These are phyloP conservation scores for Verticillium nubilum DNA, from an alignment of 2,329 filamentous ascomycete genomes.

Conservation along the genomic window DNA sequence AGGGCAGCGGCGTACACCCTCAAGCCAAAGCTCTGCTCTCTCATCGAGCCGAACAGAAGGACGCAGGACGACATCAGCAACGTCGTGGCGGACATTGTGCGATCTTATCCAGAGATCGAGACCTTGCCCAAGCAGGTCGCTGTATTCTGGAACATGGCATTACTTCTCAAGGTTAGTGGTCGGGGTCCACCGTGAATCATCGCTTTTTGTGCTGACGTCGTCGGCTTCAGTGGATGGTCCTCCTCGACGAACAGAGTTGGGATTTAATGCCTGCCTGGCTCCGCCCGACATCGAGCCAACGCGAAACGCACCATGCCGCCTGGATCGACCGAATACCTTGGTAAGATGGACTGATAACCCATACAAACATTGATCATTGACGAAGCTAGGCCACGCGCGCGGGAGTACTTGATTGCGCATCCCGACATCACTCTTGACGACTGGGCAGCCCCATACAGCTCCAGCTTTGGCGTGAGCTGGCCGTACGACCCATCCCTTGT, in stretches of 20 bases:
- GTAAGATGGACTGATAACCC: constrained; percentile 5
- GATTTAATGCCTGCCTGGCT: constrained; percentile 23
- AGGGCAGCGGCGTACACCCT: constrained; percentile 11
- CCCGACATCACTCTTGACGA: constrained; percentile 23
- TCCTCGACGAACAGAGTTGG: constrained; percentile 22
- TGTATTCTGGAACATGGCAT: constrained; percentile 22
- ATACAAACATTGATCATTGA: background rate
- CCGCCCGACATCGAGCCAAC: constrained; percentile 18
- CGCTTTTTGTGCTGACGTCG: background rate
- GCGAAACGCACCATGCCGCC: constrained; percentile 19
- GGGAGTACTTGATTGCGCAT: constrained; percentile 22
- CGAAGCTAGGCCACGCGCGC: constrained; percentile 17
- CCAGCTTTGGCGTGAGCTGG: constrained; percentile 24
- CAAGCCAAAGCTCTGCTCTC: constrained; percentile 17
- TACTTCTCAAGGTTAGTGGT: constrained; percentile 20
- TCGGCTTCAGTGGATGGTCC: constrained; percentile 20
- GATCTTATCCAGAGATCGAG: constrained; percentile 23
- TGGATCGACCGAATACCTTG: constrained; percentile 26
- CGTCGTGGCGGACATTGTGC: constrained; percentile 22
- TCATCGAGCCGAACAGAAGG: constrained; percentile 16
- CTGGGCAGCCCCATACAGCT: constrained; percentile 23
- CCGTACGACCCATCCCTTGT: constrained; percentile 21
- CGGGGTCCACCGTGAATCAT: background rate
- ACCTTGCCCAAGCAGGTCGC: constrained; percentile 22
- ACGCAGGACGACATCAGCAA: constrained; percentile 24